Percentiles rank a stretch among this genome's conserved stretches.
These are phyloP conservation scores for Cystobasidiaceae sp. DNA, from an alignment of 1,284 basidiomycete genomes.

Conservation along the genomic window DNA sequence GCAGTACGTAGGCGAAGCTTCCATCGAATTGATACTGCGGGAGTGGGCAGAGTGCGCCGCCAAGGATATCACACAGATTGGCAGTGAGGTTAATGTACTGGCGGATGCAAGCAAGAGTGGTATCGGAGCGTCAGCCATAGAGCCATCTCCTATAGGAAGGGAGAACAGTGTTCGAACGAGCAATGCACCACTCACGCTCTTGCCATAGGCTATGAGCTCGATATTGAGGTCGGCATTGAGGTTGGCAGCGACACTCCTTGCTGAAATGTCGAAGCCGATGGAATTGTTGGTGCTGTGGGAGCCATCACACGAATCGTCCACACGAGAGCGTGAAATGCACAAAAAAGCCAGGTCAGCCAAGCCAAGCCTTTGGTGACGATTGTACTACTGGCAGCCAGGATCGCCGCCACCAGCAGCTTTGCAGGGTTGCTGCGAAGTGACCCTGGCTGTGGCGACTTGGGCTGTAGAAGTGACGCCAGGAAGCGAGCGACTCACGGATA, in stretches of 20 bases:
- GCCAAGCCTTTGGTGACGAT: no score
- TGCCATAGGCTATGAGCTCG: conserved; percentile 27
- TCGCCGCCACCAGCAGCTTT: no score
- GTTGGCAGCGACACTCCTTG: conserved; percentile 26
- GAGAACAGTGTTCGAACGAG: no score
- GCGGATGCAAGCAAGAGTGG: no score
- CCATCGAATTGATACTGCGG: conserved; percentile 81
- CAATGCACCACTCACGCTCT: conserved; percentile 10
- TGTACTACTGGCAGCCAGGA: no score
- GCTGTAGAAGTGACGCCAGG: not conserved
- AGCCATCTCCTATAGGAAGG: no score
- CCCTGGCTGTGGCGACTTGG: no score
- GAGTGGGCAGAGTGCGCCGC: conserved; percentile 77
- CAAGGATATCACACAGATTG: conserved; percentile 63
- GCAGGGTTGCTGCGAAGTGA: no score
- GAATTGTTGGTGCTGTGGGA: conserved; percentile 24
- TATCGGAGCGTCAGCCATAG: conserved; percentile 79
- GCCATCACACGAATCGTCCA: no score
- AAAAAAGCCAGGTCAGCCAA: no score
- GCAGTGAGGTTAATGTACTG: conserved; percentile 62
- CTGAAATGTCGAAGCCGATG: conserved; percentile 30
- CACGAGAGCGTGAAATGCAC: no score
- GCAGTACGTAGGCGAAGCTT: conserved; percentile 31
- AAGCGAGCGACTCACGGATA: conserved; percentile 17
- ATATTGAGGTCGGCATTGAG: conserved; percentile 30